Conservation (phyloP, 352 stramenopile species). For the Pythium folliculosum region DNA sequence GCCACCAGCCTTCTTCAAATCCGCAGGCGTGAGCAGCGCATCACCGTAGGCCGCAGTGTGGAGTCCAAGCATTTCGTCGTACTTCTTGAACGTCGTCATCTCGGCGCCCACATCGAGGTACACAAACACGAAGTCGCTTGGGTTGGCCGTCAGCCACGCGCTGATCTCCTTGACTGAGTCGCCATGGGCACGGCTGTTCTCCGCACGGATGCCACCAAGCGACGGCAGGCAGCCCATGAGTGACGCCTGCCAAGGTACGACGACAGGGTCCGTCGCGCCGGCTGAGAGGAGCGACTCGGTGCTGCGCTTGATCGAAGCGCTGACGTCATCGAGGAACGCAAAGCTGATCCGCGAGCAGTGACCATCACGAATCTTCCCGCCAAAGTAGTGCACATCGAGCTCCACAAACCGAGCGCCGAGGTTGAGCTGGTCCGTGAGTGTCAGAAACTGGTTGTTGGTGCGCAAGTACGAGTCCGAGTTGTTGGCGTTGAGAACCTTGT, state of each 20-base stretch:
- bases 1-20: constrained; percentile 38
- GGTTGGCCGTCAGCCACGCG: constrained; percentile 52
- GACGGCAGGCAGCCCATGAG: constrained; percentile 79
- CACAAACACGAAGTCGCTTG: constrained; percentile 50
- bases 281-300: constrained; percentile 38
- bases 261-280: constrained; percentile 30
- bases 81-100: constrained; percentile 42
- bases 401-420: constrained; percentile 79
- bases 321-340: constrained; percentile 56
- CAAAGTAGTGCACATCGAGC: constrained; percentile 83
- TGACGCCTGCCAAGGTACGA: constrained; percentile 56
- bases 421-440: constrained; percentile 74
- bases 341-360: constrained; percentile 72
- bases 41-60: constrained; percentile 54
- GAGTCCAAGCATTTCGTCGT: constrained; percentile 46
- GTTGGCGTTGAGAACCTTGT: constrained; percentile 52
- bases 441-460: constrained; percentile 79
- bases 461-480: constrained; percentile 59
- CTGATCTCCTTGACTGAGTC: constrained; percentile 61
- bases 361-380: constrained; percentile 57
- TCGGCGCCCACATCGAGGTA: constrained; percentile 63
- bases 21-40: constrained; percentile 47
- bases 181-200: constrained; percentile 53
- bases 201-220: constrained; percentile 73
- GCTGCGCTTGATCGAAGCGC: constrained; percentile 37